These are phyloP conservation scores for Adansonia madagascariensis DNA, from an alignment of 441 rosid genomes.

Conservation along the genomic window DNA sequence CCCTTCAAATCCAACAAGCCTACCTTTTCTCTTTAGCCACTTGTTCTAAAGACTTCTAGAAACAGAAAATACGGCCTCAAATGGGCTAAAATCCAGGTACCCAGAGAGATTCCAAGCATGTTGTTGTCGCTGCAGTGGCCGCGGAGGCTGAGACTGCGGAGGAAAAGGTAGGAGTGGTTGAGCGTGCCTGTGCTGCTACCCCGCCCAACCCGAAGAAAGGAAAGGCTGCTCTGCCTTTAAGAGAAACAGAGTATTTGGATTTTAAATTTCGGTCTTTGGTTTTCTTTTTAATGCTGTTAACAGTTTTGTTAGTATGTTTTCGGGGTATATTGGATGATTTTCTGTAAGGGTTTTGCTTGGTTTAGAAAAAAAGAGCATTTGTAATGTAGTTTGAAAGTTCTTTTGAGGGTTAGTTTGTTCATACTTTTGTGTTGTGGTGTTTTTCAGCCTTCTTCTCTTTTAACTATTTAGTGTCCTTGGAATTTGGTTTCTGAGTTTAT, in stretches of 20 bases:
- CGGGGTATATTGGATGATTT: slow-evolving; percentile 7
- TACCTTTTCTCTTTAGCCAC: slow-evolving; percentile 40
- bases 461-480: no score
- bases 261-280: background rate
- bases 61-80: slow-evolving; percentile 38
- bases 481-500: background rate
- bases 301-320: background rate
- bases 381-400: background rate
- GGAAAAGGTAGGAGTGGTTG: slow-evolving; percentile 41
- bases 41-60: slow-evolving; percentile 36
- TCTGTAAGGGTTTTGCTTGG: slow-evolving; percentile 21
- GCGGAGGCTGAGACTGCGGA: slow-evolving; percentile 58
- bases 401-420: background rate
- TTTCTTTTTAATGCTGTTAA: background rate
- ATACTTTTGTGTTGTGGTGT: no score
- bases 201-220: slow-evolving; percentile 79
- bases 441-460: no score
- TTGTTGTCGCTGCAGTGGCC: slow-evolving; percentile 55
- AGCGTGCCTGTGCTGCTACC: slow-evolving; percentile 28
- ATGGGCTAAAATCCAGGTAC: slow-evolving; percentile 5
- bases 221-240: slow-evolving; percentile 82
- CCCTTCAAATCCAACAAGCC: slow-evolving; percentile 54
- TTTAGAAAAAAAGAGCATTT: background rate
- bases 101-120: slow-evolving; percentile 7
- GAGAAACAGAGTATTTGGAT: slow-evolving; percentile 74